phyloP scores from a whole-genome alignment of 2,329 filamentous ascomycete genomes.

The Pseudogymnoascus destructans region DNA sequence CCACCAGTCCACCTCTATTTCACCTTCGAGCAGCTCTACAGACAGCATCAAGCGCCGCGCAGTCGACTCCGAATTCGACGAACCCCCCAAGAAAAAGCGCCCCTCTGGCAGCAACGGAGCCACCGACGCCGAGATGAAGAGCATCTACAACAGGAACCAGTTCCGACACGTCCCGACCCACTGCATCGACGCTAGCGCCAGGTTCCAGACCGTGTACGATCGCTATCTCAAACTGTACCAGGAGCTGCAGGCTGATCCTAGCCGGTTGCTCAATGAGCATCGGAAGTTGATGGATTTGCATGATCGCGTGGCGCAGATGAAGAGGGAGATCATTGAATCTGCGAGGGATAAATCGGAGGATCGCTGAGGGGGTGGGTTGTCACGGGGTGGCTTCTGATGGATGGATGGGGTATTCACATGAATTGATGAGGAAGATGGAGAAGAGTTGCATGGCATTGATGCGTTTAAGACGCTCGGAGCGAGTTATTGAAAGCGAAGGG shows the following conservation, averaged over 20 bases:
- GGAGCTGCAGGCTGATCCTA: background rate
- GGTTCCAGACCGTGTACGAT: background rate
- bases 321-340: conserved; percentile 36
- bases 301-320: conserved; percentile 40
- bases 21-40: conserved; percentile 14
- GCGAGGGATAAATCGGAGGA: background rate
- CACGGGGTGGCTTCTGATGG: background rate
- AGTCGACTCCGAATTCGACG: conserved; percentile 8
- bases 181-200: background rate
- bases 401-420: background rate
- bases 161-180: conserved; percentile 2
- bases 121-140: background rate
- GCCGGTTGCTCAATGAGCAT: background rate
- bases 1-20: conserved; percentile 18
- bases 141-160: background rate
- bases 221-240: background rate
- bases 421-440: background rate
- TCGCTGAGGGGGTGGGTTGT: background rate
- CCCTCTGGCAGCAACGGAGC: background rate
- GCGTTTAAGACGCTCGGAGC: background rate
- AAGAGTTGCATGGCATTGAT: background rate
- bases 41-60: background rate
- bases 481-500: background rate
- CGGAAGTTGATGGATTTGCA: conserved; percentile 40
- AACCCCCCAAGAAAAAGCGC: background rate